phyloP scores from a whole-genome alignment of 208 protist species.

The Acanthamoeba castellanii region DNA sequence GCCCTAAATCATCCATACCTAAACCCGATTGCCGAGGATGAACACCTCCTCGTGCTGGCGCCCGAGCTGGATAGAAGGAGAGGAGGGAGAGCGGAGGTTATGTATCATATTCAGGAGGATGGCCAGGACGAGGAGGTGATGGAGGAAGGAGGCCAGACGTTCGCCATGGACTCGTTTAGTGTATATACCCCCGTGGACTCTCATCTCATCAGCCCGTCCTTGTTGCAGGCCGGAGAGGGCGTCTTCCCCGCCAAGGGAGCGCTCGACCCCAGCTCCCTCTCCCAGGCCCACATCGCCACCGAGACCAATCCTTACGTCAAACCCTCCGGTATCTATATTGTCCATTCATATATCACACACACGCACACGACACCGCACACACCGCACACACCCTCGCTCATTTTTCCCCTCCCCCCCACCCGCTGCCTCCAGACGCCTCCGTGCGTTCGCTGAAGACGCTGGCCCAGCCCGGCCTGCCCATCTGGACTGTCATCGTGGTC shows the following conservation, averaged over 20 bases:
- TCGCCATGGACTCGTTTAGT: constrained; percentile 47
- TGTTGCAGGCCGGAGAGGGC: constrained; percentile 20
- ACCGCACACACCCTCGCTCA: neutral
- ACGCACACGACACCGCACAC: no score
- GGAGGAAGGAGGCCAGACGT: constrained; percentile 6
- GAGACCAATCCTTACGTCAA: constrained; percentile 62
- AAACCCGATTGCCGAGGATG: neutral
- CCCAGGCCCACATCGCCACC: constrained; percentile 13
- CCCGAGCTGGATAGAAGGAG: neutral
- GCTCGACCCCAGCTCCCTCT: constrained; percentile 56
- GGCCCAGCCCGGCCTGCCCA: constrained; percentile 17
- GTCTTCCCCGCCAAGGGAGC: constrained; percentile 65
- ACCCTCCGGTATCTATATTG: neutral
- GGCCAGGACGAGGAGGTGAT: constrained; percentile 20
- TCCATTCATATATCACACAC: neutral
- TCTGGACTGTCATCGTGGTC: constrained; percentile 2
- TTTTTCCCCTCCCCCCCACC: neutral
- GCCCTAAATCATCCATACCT: constrained; percentile 4
- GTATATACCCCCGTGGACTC: constrained; percentile 26
- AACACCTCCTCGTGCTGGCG: constrained; percentile 34
- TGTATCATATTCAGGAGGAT: constrained; percentile 15
- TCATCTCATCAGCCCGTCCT: constrained; percentile 17
- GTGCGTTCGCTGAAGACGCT: constrained; percentile 34
- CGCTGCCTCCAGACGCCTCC: neutral
- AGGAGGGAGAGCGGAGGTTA: neutral